These are phyloP conservation scores for Byssochlamys sp. DNA, from an alignment of 2,329 filamentous ascomycete genomes.

Conservation along the genomic window DNA sequence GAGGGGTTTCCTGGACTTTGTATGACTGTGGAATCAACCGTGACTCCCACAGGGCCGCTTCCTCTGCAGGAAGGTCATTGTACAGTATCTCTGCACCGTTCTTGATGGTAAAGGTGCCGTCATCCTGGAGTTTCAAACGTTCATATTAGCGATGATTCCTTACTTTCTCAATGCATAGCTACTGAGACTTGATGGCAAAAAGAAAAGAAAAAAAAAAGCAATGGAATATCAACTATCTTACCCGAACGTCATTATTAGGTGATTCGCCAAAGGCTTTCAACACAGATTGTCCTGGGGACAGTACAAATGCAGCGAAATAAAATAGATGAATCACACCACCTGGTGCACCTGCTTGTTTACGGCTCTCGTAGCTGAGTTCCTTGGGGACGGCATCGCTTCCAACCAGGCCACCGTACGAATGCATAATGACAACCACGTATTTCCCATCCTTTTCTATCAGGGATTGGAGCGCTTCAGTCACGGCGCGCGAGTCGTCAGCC, in stretches of 20 bases:
- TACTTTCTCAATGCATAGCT: neutral
- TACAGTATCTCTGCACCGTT: constrained; percentile 8
- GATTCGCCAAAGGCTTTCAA: constrained; percentile 3
- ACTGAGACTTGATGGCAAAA: neutral
- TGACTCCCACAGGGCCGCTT: constrained; percentile 9
- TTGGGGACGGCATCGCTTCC: constrained; percentile 12
- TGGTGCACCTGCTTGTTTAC: constrained; percentile 3
- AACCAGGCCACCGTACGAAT: constrained; percentile 17
- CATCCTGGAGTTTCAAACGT: neutral
- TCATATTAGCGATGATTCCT: neutral
- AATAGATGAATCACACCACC: constrained; percentile 12
- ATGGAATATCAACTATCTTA: neutral
- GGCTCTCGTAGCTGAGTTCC: constrained; percentile 7
- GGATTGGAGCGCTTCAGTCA: constrained; percentile 8
- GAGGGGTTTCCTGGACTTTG: constrained; percentile 4
- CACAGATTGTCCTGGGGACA: constrained; percentile 11
- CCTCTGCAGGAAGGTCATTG: constrained; percentile 9
- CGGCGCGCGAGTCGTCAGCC: constrained; percentile 4
- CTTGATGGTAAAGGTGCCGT: constrained; percentile 9
- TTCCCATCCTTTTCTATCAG: constrained; percentile 7
- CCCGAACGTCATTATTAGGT: constrained; percentile 6
- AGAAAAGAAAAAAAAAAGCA: neutral
- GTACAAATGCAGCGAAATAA: constrained; percentile 12
- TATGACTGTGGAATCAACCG: constrained; percentile 8
- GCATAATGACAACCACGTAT: constrained; percentile 14